Evolutionary conservation across 768 basidiomycete species (phyloP).

Genomic region (Kwoniella heveanensis): DNA sequence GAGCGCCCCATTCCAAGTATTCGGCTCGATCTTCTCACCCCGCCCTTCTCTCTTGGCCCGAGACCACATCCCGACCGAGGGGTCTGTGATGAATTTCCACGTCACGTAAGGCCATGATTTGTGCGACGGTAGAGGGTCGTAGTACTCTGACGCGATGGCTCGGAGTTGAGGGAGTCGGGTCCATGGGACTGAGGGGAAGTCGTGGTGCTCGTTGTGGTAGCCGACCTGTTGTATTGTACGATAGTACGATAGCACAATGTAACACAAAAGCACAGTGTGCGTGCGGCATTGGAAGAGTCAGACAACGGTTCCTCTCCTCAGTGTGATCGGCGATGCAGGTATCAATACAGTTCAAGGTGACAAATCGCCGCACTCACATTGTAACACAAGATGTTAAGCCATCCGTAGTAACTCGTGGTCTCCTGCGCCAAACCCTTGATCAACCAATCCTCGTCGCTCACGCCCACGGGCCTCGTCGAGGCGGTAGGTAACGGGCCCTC

Average conservation of each 20-base stretch:
- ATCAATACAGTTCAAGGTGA: neutral
- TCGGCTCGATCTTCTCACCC: constrained; percentile 45
- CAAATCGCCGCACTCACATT: constrained; percentile 67
- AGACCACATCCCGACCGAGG: constrained; percentile 82
- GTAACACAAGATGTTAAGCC: constrained; percentile 84
- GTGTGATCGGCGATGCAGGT: too few relatives aligned
- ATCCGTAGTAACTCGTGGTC: constrained; percentile 96
- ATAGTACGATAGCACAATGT: neutral
- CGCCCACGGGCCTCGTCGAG: constrained; percentile 24
- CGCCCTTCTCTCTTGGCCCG: constrained; percentile 69
- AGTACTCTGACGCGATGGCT: constrained; percentile 84
- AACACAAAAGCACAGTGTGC: too few relatives aligned
- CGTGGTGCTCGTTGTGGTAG: constrained; percentile 99
- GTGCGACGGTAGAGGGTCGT: constrained; percentile 82
- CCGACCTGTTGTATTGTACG: constrained; percentile 89
- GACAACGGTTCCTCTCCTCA: neutral
- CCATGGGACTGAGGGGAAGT: constrained; percentile 96
- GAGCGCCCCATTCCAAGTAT: constrained; percentile 47
- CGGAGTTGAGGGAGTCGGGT: constrained; percentile 83
- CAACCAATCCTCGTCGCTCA: constrained; percentile 16
- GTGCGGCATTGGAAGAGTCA: too few relatives aligned
- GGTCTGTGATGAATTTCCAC: constrained; percentile 88
- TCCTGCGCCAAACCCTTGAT: constrained; percentile 70
- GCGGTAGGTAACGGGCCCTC: constrained; percentile 28
- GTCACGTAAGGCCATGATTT: constrained; percentile 94